Evolutionary conservation across 345 rosid species (phyloP).

Genomic region (Gossypium turneri): DNA sequence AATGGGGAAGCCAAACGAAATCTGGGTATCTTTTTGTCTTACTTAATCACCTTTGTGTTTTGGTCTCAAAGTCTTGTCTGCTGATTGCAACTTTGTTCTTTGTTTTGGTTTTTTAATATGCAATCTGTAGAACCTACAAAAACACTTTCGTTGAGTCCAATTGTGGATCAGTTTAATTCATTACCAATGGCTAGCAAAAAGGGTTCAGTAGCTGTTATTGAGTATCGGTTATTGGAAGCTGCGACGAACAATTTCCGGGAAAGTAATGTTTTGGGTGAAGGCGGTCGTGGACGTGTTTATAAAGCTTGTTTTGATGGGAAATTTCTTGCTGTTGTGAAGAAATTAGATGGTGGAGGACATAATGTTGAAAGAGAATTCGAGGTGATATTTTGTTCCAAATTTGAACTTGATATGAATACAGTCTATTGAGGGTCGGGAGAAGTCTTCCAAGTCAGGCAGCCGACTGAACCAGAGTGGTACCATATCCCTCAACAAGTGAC

Average conservation of each 20-base stretch:
- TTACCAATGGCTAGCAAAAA: conserved; percentile 34
- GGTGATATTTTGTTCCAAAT: conserved; percentile 29
- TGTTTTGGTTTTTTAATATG: background rate
- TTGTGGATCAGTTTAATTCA: conserved; percentile 36
- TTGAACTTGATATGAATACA: conserved; percentile 1
- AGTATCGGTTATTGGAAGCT: conserved; percentile 62
- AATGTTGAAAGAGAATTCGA: conserved; percentile 59
- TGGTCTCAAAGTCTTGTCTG: background rate
- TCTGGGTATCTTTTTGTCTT: conserved; percentile 32
- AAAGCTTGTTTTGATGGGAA: conserved; percentile 63
- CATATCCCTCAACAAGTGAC: too few relatives aligned
- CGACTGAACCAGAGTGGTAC: too few relatives aligned
- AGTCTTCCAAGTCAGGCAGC: too few relatives aligned
- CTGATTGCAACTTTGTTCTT: background rate
- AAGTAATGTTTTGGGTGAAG: conserved; percentile 52
- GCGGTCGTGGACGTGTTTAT: conserved; percentile 56
- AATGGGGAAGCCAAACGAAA: conserved; percentile 35
- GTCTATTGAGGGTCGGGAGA: too few relatives aligned
- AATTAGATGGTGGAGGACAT: conserved; percentile 45
- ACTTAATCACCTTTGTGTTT: conserved; percentile 10
- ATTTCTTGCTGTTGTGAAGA: conserved; percentile 64
- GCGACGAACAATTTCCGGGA: conserved; percentile 71
- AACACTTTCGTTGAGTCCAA: conserved; percentile 37
- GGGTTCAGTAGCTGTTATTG: conserved; percentile 54
- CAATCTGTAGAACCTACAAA: conserved; percentile 43